Evolutionary conservation across 2,329 filamentous ascomycete genomes (phyloP).

Genomic region (Ascochyta pisi): DNA sequence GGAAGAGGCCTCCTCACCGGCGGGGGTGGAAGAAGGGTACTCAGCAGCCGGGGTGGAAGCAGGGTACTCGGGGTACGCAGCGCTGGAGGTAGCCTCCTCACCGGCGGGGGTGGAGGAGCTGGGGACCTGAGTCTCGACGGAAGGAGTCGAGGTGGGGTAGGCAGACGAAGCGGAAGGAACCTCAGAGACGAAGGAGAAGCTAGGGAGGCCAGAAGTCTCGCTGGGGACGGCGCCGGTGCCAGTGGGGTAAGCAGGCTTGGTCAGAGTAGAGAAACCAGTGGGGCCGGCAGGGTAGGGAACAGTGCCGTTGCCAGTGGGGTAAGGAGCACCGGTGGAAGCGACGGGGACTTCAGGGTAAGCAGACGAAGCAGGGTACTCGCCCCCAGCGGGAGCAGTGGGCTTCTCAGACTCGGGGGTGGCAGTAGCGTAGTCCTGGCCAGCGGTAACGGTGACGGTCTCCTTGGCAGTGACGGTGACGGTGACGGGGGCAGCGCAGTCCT

Average conservation of each 20-base stretch:
- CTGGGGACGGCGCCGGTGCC: slow-evolving; percentile 28
- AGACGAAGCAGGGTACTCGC: slow-evolving; percentile 20
- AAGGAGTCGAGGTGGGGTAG: slow-evolving; percentile 18
- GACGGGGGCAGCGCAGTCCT: slow-evolving; percentile 41
- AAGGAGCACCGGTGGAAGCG: slow-evolving; percentile 29
- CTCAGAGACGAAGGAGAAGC: slow-evolving; percentile 36
- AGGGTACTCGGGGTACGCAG: slow-evolving; percentile 2
- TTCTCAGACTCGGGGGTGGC: slow-evolving; percentile 17
- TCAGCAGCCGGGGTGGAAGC: slow-evolving; percentile 10
- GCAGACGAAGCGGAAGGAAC: slow-evolving; percentile 19
- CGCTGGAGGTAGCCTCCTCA: slow-evolving; percentile 22
- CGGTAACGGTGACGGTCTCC: slow-evolving; percentile 49
- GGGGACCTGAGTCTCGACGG: slow-evolving; percentile 19
- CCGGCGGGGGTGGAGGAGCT: slow-evolving; percentile 21
- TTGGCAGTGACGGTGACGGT: slow-evolving; percentile 48
- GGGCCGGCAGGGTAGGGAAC: slow-evolving; percentile 32
- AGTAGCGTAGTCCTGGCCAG: slow-evolving; percentile 21
- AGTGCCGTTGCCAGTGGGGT: slow-evolving; percentile 38
- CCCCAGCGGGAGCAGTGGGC: slow-evolving; percentile 19
- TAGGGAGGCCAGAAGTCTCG: slow-evolving; percentile 28
- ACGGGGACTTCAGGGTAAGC: neutral
- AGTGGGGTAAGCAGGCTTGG: slow-evolving; percentile 31
- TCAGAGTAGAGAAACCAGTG: slow-evolving; percentile 43
- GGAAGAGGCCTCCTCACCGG: slow-evolving; percentile 20
- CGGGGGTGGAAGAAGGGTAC: slow-evolving; percentile 17